Conservation (phyloP, 2,329 filamentous ascomycete genomes). For the Cladosporium velox region DNA sequence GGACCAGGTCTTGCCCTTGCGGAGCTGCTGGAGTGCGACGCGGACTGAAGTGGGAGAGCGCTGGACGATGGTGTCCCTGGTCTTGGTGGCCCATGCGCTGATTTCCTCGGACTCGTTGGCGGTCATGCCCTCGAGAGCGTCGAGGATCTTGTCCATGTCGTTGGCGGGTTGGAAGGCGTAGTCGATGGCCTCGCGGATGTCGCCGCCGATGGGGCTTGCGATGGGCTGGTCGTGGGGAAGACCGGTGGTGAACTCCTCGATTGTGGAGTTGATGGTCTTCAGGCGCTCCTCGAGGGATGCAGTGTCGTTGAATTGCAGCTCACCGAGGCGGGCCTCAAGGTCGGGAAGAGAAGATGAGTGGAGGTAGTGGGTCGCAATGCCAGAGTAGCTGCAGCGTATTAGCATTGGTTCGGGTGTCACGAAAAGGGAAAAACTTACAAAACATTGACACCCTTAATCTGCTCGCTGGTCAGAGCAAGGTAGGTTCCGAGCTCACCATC, state of each 20-base stretch:
- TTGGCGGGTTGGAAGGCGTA: conserved; percentile 52
- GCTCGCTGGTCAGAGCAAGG: conserved; percentile 86
- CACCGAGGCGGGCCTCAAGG: conserved; percentile 81
- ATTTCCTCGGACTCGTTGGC: conserved; percentile 44
- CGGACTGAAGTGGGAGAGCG: conserved; percentile 85
- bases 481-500: conserved; percentile 87
- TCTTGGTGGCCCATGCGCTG: conserved; percentile 75
- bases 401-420: not conserved
- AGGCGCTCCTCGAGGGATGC: conserved; percentile 64
- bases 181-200: conserved; percentile 79
- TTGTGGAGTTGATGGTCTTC: conserved; percentile 76
- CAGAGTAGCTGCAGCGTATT: conserved; percentile 61
- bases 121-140: conserved; percentile 56
- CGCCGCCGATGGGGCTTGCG: conserved; percentile 52
- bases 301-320: conserved; percentile 84
- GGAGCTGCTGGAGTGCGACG: conserved; percentile 83
- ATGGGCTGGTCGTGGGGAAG: conserved; percentile 72
- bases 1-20: conserved; percentile 71
- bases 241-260: conserved; percentile 88
- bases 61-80: conserved; percentile 70
- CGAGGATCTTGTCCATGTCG: conserved; percentile 70
- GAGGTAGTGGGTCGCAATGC: conserved; percentile 93
- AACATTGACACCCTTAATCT: conserved; percentile 77
- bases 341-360: conserved; percentile 83
- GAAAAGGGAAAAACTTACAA: conserved; percentile 48